Evolutionary conservation across 768 basidiomycete species (phyloP), one percentile per base, ranked within the genome.

Genomic region (Lepiota venenata): DNA sequence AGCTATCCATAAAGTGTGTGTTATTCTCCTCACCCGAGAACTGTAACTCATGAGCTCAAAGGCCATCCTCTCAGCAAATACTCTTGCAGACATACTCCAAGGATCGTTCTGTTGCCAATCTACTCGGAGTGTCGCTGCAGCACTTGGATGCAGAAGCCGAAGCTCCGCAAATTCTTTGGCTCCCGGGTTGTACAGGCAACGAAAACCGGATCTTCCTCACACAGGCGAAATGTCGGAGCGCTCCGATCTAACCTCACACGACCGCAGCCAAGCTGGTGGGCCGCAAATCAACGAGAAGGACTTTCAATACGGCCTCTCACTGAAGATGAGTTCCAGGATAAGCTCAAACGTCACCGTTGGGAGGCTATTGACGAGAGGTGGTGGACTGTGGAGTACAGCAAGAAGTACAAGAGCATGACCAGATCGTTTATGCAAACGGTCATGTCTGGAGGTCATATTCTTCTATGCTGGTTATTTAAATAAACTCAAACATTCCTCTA

Each of bases 141-240:
- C 79, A 92, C 61, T 82, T 99, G 14, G 93, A 98, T 58, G 77
- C 85, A 10, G 93, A 96, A 56, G 87, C 88, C 0, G 97, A n/a
- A 99, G 65, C 81, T 98, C 71, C 85, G 89, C 52, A 87, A 85
- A 58, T 96, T 98, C 77, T 99, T 99, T 64, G 96, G 96, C 1
- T 81, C 91, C 16, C 90, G 87, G 63, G 94, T 97, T 54, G 81
- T 98, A 8, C 74, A 77, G n/a, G 82, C 87, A 2, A 78, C 76
- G 25, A 82, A 81, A 16, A 59, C 72, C 1, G 56, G 69, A 1
- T 63, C 66, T 3, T 59, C 74, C 2, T 50, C 66, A 0, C 65
- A 69, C 52, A 62, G 70, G 48, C 65, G 80, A 29, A 76, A 77
- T 42, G 70, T 69, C 3, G 76, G 74, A 8, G 58, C 68, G 3